These are phyloP conservation scores for Amaranthus cruentus DNA, from an alignment of 148 eudicot genomes.

Conservation along the genomic window DNA sequence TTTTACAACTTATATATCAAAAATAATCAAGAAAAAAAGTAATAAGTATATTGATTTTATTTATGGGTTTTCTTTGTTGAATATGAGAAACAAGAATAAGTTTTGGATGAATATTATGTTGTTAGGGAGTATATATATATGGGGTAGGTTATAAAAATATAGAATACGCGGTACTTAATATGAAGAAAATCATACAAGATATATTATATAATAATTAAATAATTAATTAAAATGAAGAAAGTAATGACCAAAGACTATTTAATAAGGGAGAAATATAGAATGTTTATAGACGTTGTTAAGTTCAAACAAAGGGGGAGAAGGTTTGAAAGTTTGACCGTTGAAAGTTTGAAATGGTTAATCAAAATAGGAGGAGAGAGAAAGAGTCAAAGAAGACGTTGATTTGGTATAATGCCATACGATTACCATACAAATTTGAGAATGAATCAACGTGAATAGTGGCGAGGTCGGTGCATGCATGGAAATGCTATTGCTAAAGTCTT, in stretches of 20 bases:
- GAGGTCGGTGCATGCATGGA: conserved; percentile 23
- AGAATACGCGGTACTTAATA: conserved; percentile 19
- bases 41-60: neutral
- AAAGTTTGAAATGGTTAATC: conserved; percentile 43
- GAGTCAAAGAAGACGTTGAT: conserved; percentile 32
- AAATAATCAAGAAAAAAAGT: neutral
- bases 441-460: conserved; percentile 18
- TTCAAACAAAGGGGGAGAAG: conserved; percentile 20
- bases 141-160: neutral
- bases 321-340: conserved; percentile 54
- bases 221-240: neutral
- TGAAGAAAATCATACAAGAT: conserved; percentile 1
- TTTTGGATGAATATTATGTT: conserved; percentile 2
- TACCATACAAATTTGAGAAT: neutral
- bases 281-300: conserved; percentile 5
- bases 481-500: conserved; percentile 8
- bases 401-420: neutral
- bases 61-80: conserved; percentile 18
- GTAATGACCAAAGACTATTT: conserved; percentile 5
- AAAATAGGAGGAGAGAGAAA: neutral
- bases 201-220: neutral
- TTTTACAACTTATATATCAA: neutral
- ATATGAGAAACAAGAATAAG: neutral
- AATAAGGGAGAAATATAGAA: neutral
- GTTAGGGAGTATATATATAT: conserved; percentile 16